Evolutionary conservation across 257 asterid species (phyloP).

Genomic region (Coffea eugenioides): DNA sequence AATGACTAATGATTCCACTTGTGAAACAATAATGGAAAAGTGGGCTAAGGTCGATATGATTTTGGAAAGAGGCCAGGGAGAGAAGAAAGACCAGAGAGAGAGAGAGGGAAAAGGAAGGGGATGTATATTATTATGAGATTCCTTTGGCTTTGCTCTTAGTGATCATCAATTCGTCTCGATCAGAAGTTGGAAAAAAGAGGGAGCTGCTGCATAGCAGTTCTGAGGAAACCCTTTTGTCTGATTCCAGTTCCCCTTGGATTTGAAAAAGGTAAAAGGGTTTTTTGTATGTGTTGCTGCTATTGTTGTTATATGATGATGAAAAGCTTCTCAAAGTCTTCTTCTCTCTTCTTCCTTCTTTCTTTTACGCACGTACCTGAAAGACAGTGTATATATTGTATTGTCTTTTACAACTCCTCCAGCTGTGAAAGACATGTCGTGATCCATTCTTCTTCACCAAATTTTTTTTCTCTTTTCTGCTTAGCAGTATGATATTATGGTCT

Average conservation of each 20-base stretch:
- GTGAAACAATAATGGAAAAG: slow-evolving; percentile 29
- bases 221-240: slow-evolving; percentile 25
- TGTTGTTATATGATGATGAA: slow-evolving; percentile 17
- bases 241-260: slow-evolving; percentile 10
- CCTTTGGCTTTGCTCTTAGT: slow-evolving; percentile 17
- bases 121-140: slow-evolving; percentile 23
- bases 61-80: not conserved
- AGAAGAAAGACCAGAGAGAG: not conserved
- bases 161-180: not conserved
- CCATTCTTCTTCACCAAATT: not conserved
- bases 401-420: slow-evolving; percentile 10
- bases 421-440: slow-evolving; percentile 14
- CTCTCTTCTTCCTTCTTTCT: not conserved
- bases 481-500: not conserved
- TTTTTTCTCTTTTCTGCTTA: not conserved
- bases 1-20: slow-evolving; percentile 34
- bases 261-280: not conserved
- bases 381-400: not conserved
- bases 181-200: not conserved
- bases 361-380: not conserved
- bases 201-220: not conserved
- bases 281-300: slow-evolving; percentile 1
- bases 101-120: slow-evolving; percentile 7
- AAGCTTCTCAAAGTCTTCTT: slow-evolving; percentile 4
- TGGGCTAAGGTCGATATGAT: slow-evolving; percentile 21